Evolutionary conservation across 108 stramenopile genomes (phyloP).

Genomic region (Cylindrotheca fusiformis): DNA sequence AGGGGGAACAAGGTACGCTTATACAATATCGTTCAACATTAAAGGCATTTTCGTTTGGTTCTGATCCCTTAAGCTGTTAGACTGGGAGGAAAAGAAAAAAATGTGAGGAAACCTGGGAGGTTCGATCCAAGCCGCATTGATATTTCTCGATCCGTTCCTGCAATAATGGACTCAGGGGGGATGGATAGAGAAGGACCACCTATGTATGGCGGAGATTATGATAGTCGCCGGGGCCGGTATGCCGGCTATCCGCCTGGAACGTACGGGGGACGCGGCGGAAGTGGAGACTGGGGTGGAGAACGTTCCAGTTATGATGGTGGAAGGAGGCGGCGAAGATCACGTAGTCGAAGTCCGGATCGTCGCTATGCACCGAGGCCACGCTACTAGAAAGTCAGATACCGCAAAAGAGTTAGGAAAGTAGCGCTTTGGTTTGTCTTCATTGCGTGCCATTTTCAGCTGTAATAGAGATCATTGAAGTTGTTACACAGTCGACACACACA

Average conservation of each 20-base stretch:
- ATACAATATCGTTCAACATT: not conserved
- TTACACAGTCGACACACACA: too few relatives aligned
- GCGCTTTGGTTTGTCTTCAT: too few relatives aligned
- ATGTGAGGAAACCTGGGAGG: slow-evolving; percentile 56
- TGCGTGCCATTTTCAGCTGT: too few relatives aligned
- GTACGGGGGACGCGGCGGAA: slow-evolving; percentile 21
- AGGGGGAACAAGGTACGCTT: slow-evolving; percentile 65
- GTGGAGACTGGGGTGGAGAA: slow-evolving; percentile 18
- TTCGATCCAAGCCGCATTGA: slow-evolving; percentile 62
- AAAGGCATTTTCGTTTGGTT: not conserved
- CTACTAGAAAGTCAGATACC: slow-evolving; percentile 15
- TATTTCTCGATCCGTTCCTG: slow-evolving; percentile 9
- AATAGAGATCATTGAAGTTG: too few relatives aligned
- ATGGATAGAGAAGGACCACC: slow-evolving; percentile 47
- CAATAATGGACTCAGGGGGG: slow-evolving; percentile 23
- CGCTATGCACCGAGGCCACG: slow-evolving; percentile 28
- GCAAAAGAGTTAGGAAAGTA: too few relatives aligned
- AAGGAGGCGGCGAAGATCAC: slow-evolving; percentile 23
- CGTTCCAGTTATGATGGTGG: slow-evolving; percentile 2
- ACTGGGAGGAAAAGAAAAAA: slow-evolving; percentile 69
- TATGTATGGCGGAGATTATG: slow-evolving; percentile 31
- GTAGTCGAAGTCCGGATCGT: slow-evolving; percentile 34
- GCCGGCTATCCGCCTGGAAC: slow-evolving; percentile 41
- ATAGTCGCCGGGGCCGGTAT: too few relatives aligned
- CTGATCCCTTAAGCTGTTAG: slow-evolving; percentile 7